Evolutionary conservation across 495 filamentous ascomycete genomes (phyloP).

Genomic region (Daldinia vernicosa): DNA sequence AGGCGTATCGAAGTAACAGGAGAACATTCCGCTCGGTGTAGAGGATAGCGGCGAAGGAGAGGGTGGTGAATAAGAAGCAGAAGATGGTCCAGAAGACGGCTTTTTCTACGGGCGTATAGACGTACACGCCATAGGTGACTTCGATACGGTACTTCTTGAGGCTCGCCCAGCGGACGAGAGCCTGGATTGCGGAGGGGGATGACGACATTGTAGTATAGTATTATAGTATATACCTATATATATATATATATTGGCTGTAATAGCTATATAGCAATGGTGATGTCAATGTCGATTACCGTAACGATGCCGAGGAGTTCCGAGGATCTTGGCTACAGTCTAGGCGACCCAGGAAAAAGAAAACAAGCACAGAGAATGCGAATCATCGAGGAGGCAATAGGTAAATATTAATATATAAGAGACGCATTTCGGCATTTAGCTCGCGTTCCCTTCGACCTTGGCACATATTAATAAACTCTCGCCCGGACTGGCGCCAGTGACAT

Average conservation of each 20-base stretch:
- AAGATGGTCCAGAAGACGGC: conserved; percentile 48
- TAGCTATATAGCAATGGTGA: conserved; percentile 1
- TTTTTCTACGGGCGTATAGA: conserved; percentile 59
- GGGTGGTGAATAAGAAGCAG: conserved; percentile 37
- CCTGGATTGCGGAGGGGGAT: conserved; percentile 28
- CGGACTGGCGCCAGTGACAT: background rate
- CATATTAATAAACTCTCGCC: conserved; percentile 19
- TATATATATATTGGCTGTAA: background rate
- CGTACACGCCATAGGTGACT: conserved; percentile 58
- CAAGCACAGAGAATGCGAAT: conserved; percentile 1
- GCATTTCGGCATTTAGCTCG: conserved; percentile 7
- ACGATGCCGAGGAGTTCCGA: conserved; percentile 8
- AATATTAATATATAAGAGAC: conserved; percentile 3
- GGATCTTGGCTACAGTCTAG: conserved; percentile 7
- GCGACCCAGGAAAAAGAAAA: conserved; percentile 1
- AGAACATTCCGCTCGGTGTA: conserved; percentile 33
- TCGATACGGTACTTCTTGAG: conserved; percentile 61
- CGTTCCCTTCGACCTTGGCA: conserved; percentile 28
- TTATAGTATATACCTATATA: conserved; percentile 6
- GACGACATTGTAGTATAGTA: conserved; percentile 13
- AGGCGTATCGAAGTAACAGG: conserved; percentile 22
- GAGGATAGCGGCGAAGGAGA: conserved; percentile 34
- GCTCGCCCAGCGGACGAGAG: conserved; percentile 48
- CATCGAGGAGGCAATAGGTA: background rate
- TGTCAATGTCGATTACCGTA: conserved; percentile 1